Evolutionary conservation across 495 filamentous ascomycete genomes (phyloP), one percentile per base, ranked within the genome.

Genomic region (Talaromyces liani): DNA sequence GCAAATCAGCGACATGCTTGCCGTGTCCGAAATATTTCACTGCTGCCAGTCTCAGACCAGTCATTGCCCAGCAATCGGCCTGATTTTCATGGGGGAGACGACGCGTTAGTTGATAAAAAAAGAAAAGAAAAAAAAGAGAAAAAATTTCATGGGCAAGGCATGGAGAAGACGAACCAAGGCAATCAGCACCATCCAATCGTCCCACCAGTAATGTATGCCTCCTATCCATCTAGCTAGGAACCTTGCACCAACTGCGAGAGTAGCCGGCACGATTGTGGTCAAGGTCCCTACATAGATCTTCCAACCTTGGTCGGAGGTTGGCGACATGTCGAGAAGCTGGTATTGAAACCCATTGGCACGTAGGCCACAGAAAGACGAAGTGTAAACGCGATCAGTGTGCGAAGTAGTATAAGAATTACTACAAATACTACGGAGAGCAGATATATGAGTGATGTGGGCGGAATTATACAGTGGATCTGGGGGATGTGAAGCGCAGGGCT

Each of bases 121-220:
- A 31, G 22, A 24, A 24, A 24, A 24, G 2, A 24, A 24, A 24
- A 58, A 3, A 22, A 4, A 31, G 22, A 24, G 2, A 24, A 24
- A 24, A 24, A 24, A 24, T n/a, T n/a, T n/a, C 41, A 18, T 5
- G 41, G 22, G 14, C n/a, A 61, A 1, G 45, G 27, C 7, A 1
- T 16, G 29, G 34, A 53, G 25, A 9, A 9, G 4, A 63, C 68
- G 61, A 58, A 74, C 69, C 65, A 77, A 45, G 12, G 75, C 66
- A 39, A 66, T 59, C 0, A 66, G 63, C 60, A 78, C 72, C 8
- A 66, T 73, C 57, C 67, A 76, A 53, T 77, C 75, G 71, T 77
- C 74, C 74, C 74, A 78, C 74, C 75, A 77, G 9, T 70, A 63
- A 1, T 68, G 69, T 18, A 71, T 72, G 9, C 60, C 24, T 16